Base-by-base conservation (phyloP, 208 protist genomes). In the Zelonia costaricensis region DNA sequence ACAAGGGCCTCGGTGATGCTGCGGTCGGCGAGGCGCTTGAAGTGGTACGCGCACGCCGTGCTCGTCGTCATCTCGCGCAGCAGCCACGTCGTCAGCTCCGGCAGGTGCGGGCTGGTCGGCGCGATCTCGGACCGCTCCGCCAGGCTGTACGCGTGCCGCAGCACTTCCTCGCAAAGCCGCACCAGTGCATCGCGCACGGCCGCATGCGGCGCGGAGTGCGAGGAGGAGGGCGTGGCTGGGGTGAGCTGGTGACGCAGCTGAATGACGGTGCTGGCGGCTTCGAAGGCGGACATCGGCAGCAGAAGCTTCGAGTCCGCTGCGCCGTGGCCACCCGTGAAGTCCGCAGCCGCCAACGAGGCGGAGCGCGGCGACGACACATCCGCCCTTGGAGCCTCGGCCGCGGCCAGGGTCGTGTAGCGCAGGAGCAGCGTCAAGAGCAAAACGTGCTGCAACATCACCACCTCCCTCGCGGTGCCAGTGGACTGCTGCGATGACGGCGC, bases 51-150 rank as follows among this genome's bases (percentile, higher is more conserved):
- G 64, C 80, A 90, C 23, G 64, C 55, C 2, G 56, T 25, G 36
- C 71, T 84, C 13, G 59, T 36, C 25, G 78, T 72, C 59, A 76
- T 77, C 67, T 94, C 80, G 12, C 72, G 69, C 65, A 94, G 74
- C 67, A 94, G 64, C 88, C 88, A 94, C 36, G 76, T 62, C 43
- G 81, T 82, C 27, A 94, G 62, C 18, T 76, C 76, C 6, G 54
- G 53, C 31, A 94, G 76, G 25, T 81, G 43, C 33, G 67, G 65
- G 52, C 64, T 84, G 6, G 76, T 58, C 40, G 43, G 52, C 6
- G 75, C 56, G 28, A 87, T 66, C 60, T 73, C 72, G 35, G 61
- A 84, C 28, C 51, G 48, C 58, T 62, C 59, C 4, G 72, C 74
- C 43, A 77, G 62, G 42, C 36, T 51, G 35, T 56, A 66, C 16